Evolutionary conservation across 257 asterid species (phyloP), one percentile per base, ranked within the genome.

Genomic region (Rhazya stricta): DNA sequence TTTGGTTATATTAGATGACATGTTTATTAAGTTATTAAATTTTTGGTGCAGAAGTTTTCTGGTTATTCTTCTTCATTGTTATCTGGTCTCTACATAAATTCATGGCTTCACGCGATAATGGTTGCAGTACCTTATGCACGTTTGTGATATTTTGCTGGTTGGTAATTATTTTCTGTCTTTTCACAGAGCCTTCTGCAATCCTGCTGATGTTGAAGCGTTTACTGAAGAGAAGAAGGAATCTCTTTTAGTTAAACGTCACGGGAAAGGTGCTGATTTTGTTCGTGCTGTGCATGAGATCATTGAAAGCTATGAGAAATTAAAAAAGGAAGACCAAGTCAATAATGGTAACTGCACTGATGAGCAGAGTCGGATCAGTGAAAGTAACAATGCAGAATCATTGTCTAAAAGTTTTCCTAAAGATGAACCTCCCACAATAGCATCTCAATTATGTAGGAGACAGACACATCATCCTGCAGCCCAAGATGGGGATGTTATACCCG

Each of bases 131-230:
- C 4, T 27, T 3, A 3, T 18, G 16, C 8, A 6, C 21, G 25
- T 51, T 19, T 51, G 58, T 51, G 0, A 50, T 50, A 21, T 19
- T 51, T 3, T 51, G 5, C 58, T 18, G n/a, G 30, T 23, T 37
- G 43, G 29, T 66, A 23, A 66, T 21, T 0, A 66, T 66, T 41
- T 74, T 74, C 58, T 72, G 45, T 65, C 69, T 67, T 78, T 80
- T 70, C 74, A n/a, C 96, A 94, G 98, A 81, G 98, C 96, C 78
- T 91, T 90, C 81, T 94, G 98, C 86, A 90, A 88, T 86, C 97
- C 94, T 78, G 91, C 82, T 81, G 98, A 94, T 74, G 89, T 94
- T 65, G 97, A 94, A 85, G 93, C 91, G 51, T 94, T 94, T 84
- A 90, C 97, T 0, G 97, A 94, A 84, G 97, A 90, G 82, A 94